Evolutionary conservation across 345 rosid species (phyloP).

Genomic region (Acer yangbiense): DNA sequence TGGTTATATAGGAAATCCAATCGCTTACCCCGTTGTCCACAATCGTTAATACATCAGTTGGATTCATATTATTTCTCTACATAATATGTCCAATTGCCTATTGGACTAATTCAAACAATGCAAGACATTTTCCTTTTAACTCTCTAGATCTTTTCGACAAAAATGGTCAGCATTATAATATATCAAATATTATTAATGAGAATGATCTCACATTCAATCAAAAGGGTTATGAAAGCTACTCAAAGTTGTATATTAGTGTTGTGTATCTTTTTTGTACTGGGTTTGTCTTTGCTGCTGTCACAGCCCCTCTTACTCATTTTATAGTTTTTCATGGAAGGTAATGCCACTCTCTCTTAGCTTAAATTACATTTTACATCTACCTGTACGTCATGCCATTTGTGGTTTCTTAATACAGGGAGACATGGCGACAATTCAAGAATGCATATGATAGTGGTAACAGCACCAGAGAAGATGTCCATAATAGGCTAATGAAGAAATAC

Average conservation of each 20-base stretch:
- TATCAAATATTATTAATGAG: not conserved
- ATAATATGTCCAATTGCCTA: conserved; percentile 23
- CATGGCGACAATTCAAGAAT: conserved; percentile 29
- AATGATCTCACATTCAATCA: conserved; percentile 10
- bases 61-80: conserved; percentile 26
- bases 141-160: conserved; percentile 21
- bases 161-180: conserved; percentile 22
- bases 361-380: not conserved
- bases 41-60: conserved; percentile 22
- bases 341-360: not conserved
- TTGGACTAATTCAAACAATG: conserved; percentile 24
- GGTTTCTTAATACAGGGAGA: conserved; percentile 11
- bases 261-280: conserved; percentile 23
- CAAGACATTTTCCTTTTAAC: conserved; percentile 27
- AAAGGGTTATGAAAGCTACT: conserved; percentile 19
- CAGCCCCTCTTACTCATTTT: conserved; percentile 30
- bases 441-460: conserved; percentile 5
- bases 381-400: not conserved
- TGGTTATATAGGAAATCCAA: not conserved
- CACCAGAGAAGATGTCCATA: conserved; percentile 33
- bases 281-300: conserved; percentile 28
- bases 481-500: conserved; percentile 46
- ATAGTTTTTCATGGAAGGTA: conserved; percentile 38
- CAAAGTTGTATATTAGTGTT: conserved; percentile 29
- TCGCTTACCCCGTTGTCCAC: conserved; percentile 20